Base-by-base conservation (phyloP, 768 basidiomycete genomes). In the Exidia glandulosa region DNA sequence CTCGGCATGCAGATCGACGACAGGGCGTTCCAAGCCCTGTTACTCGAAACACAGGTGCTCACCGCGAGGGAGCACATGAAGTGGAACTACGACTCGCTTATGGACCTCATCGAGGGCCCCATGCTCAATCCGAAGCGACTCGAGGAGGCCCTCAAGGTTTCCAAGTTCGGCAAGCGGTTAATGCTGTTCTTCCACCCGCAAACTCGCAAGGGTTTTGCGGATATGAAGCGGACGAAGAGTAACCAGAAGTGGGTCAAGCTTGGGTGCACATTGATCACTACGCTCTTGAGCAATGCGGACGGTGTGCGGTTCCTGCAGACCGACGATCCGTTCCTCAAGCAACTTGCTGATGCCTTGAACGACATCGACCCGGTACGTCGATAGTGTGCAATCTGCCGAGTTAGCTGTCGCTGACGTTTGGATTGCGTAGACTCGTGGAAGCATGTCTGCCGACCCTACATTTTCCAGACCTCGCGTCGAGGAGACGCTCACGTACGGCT, bases 1-100 rank as follows among this genome's bases (percentile, higher is more conserved):
- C 80, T 88, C 68, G 88, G 87, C 61, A 84, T 96, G 81, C 89
- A 92, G 73, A 90, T 98, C 83, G 96, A 99, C 69, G 96, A 98
- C 71, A 86, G 80, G 69, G 82, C 87, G 3, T 99, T 98, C 72
- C 91, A 94, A 67, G 77, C 85, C 3, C 81, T 79, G 41, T 75
- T 99, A 56, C 77, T 94, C 25, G 93, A 96, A 66, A 91, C 92
- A 2, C 90, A 93, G 73, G 92, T 92, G 77, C 76, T 87, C 31
- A 87, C 86, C 30, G 50, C 50, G 10, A 94, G 91, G 68, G 94
- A 97, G 64, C 84, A 90, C 62, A 81, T 82, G 4, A 93, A 89
- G 66, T 99, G 96, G 96, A 89, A 88, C 65, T 92, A 88, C 68
- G 94, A 97, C 12, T 81, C 85, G 23, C 76, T 98, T 58, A 83